Percentiles rank a stretch among this genome's conserved stretches.
Conservation (phyloP, 805 yeast genomes). For the Ogataea haglerorum region DNA sequence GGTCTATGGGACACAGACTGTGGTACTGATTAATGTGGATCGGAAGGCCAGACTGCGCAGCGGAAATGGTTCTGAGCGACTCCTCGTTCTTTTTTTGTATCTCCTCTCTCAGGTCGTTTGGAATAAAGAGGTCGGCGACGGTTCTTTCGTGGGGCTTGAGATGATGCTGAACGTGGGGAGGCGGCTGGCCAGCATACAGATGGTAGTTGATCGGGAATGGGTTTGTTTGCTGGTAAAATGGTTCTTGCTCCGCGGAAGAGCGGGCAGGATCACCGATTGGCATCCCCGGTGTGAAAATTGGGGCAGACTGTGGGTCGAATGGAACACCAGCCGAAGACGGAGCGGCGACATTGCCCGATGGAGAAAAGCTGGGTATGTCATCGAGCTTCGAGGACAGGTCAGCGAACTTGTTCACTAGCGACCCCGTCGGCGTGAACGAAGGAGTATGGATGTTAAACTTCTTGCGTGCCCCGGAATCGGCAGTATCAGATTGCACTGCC, state of each 20-base stretch:
- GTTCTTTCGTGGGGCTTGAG: conserved; percentile 70
- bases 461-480: conserved; percentile 30
- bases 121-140: conserved; percentile 66
- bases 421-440: conserved; percentile 46
- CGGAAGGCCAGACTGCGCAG: conserved; percentile 55
- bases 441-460: conserved; percentile 55
- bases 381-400: conserved; percentile 47
- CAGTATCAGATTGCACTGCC: conserved; percentile 9
- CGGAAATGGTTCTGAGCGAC: conserved; percentile 56
- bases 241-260: conserved; percentile 20
- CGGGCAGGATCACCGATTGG: conserved; percentile 7
- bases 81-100: conserved; percentile 77
- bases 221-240: conserved; percentile 34
- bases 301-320: conserved; percentile 32
- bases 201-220: conserved; percentile 71
- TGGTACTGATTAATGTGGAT: conserved; percentile 79
- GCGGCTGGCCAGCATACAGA: conserved; percentile 85
- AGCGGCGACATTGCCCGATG: conserved; percentile 27
- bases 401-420: conserved; percentile 37
- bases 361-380: conserved; percentile 48
- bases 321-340: conserved; percentile 12
- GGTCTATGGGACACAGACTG: conserved; percentile 79
- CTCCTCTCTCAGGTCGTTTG: conserved; percentile 66
- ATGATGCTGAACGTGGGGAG: conserved; percentile 61
- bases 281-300: conserved; percentile 29